Conservation (phyloP, 352 stramenopile genomes). For the Blastocystis sp. region DNA sequence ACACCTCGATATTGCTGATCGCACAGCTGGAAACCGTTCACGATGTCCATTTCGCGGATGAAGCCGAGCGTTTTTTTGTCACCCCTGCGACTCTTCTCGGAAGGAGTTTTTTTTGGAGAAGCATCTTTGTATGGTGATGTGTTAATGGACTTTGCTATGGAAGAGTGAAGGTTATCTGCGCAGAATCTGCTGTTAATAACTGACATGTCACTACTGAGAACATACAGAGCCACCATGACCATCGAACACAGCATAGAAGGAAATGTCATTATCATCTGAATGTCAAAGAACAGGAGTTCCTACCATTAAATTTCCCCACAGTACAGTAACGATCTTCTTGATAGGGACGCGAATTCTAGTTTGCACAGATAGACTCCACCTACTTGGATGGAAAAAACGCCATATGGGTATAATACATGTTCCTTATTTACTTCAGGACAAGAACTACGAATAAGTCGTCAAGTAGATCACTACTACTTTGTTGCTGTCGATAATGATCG, state of each 20-base stretch:
- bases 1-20: neutral
- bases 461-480: neutral
- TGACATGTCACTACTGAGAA: constrained; percentile 71
- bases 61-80: constrained; percentile 69
- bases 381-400: constrained; percentile 3
- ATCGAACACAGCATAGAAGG: constrained; percentile 85
- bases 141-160: constrained; percentile 8
- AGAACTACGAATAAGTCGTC: neutral
- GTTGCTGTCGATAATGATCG: neutral
- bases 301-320: constrained; percentile 1
- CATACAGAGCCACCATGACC: constrained; percentile 80
- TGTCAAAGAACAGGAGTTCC: neutral
- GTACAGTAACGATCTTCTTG: constrained; percentile 31
- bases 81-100: constrained; percentile 76
- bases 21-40: constrained; percentile 49
- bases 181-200: constrained; percentile 53
- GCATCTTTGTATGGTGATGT: constrained; percentile 14
- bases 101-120: constrained; percentile 70
- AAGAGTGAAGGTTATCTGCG: constrained; percentile 6
- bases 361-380: neutral
- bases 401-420: constrained; percentile 1
- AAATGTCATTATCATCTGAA: constrained; percentile 65
- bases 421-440: constrained; percentile 16
- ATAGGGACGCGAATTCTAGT: constrained; percentile 16
- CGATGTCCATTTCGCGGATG: constrained; percentile 44